Conservation (phyloP, 2,329 filamentous ascomycete genomes). For the Lasiodiplodia hormozganensis region DNA sequence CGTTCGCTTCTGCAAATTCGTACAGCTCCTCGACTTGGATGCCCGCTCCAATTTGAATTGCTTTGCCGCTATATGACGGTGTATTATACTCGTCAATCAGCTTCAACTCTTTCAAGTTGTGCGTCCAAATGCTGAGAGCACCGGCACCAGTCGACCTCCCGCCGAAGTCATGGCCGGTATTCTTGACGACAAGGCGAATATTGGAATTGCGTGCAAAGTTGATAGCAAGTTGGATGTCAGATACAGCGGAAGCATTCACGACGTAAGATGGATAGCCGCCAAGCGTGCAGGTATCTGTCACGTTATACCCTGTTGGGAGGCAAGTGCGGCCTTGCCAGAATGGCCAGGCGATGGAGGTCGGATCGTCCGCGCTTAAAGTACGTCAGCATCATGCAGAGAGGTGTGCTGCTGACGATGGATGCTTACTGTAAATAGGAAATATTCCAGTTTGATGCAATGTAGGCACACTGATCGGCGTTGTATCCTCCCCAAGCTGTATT, state of each 20-base stretch:
- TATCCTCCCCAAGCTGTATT: constrained; percentile 33
- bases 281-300: constrained; percentile 32
- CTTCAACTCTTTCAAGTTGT: constrained; percentile 43
- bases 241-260: constrained; percentile 32
- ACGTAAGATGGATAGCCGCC: neutral
- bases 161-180: constrained; percentile 46
- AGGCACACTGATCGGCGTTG: constrained; percentile 35
- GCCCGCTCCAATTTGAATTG: constrained; percentile 39
- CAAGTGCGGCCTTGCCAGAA: constrained; percentile 47
- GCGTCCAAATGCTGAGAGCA: constrained; percentile 45
- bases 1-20: constrained; percentile 35
- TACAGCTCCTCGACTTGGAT: constrained; percentile 42
- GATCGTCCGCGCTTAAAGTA: constrained; percentile 52
- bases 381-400: constrained; percentile 31
- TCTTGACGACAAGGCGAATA: constrained; percentile 45
- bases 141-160: constrained; percentile 45
- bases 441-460: constrained; percentile 40
- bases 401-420: constrained; percentile 36
- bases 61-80: constrained; percentile 39
- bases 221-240: constrained; percentile 34
- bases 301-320: constrained; percentile 14
- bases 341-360: constrained; percentile 21
- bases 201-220: constrained; percentile 40
- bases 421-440: constrained; percentile 41
- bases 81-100: constrained; percentile 41